These are phyloP conservation scores for Trapa incisa DNA, from an alignment of 345 rosid genomes.

Conservation along the genomic window DNA sequence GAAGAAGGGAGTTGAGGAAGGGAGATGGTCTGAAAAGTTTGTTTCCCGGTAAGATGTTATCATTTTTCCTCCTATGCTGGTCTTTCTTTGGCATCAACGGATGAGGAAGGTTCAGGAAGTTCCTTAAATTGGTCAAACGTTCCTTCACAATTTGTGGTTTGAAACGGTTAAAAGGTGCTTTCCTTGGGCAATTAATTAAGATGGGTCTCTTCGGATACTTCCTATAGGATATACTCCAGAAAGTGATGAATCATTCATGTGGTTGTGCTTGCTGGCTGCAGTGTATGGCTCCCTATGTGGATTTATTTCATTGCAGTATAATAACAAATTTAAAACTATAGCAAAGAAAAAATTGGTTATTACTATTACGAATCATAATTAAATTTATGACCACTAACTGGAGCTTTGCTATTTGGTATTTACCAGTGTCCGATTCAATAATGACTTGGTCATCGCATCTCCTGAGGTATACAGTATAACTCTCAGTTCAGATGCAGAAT, in stretches of 20 bases:
- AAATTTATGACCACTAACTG: neutral
- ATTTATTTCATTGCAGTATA: neutral
- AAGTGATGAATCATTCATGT: neutral
- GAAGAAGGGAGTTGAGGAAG: slow-evolving; percentile 72
- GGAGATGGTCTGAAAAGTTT: slow-evolving; percentile 82
- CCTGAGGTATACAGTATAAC: slow-evolving; percentile 63
- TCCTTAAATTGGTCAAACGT: neutral
- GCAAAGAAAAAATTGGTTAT: neutral
- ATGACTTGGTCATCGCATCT: slow-evolving; percentile 64
- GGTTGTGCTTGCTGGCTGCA: neutral
- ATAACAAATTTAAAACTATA: neutral
- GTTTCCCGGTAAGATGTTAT: slow-evolving; percentile 45
- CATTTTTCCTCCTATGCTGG: neutral
- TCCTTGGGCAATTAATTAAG: neutral
- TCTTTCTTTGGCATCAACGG: neutral
- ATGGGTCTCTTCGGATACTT: neutral
- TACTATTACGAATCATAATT: neutral
- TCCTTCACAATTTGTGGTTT: neutral
- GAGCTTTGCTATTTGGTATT: slow-evolving; percentile 2
- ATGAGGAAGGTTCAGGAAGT: neutral
- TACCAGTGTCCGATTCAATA: slow-evolving; percentile 49
- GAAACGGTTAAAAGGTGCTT: neutral
- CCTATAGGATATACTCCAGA: neutral
- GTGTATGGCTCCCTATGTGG: neutral
- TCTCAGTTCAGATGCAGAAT: slow-evolving; percentile 68